phyloP scores from a whole-genome alignment of 163 green algal genomes.

The Smithsoniella earleae region DNA sequence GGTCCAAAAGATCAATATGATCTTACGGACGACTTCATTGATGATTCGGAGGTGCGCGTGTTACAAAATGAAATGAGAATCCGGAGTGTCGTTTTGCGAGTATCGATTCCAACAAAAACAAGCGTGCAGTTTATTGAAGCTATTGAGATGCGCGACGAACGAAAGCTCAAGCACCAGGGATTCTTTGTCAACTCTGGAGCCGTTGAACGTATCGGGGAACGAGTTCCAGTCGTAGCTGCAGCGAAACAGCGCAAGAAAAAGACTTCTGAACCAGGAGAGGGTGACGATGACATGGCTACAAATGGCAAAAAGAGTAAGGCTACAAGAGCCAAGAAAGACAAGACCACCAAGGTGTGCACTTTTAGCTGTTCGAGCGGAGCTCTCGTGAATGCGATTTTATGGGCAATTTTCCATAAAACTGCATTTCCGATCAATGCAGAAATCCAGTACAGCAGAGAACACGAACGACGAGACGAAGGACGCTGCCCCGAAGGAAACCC shows the following conservation, averaged over 20 bases:
- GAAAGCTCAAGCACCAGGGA: slow-evolving; percentile 24
- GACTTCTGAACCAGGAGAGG: not conserved
- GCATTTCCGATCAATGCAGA: not conserved
- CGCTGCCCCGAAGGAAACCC: no score
- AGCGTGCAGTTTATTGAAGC: slow-evolving; percentile 26
- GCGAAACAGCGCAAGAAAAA: not conserved
- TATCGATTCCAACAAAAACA: not conserved
- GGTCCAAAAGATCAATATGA: slow-evolving; percentile 29
- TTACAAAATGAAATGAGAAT: not conserved
- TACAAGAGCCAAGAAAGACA: not conserved
- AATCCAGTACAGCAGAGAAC: no score
- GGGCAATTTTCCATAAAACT: not conserved
- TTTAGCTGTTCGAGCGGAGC: no score
- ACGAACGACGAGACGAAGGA: no score
- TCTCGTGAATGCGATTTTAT: no score
- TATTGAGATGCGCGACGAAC: slow-evolving; percentile 28
- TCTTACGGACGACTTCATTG: slow-evolving; percentile 26
- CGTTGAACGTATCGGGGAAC: slow-evolving; percentile 17
- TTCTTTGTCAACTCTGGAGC: slow-evolving; percentile 27
- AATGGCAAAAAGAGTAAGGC: not conserved
- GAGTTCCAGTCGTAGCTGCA: slow-evolving; percentile 2
- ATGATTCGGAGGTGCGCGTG: slow-evolving; percentile 17
- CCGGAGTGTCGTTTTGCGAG: not conserved
- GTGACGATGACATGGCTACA: not conserved
- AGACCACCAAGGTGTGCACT: not conserved